A percentile compares a stretch with the other conserved stretches of the same genome.
Conservation (phyloP, 305 asterid genomes). For the Ilex paraguariensis region DNA sequence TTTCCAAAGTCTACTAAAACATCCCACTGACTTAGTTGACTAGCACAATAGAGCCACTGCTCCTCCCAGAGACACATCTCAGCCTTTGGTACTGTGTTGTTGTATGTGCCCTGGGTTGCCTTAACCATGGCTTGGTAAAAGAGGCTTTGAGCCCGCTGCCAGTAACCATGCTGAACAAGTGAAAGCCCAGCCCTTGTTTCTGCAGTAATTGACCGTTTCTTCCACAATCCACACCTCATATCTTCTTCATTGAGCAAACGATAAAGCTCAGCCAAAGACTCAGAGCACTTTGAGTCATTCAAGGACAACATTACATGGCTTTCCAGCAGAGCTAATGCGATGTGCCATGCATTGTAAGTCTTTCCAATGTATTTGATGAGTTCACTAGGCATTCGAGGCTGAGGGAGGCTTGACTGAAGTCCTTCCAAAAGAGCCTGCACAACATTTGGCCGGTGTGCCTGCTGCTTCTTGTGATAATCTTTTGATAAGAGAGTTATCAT, state of each 20-base stretch:
- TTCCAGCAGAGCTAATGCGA: conserved; percentile 86
- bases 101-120: conserved; percentile 99
- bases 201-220: conserved; percentile 85
- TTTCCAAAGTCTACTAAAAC: conserved; percentile 93
- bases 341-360: conserved; percentile 99
- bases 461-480: conserved; percentile 99
- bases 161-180: conserved; percentile 98
- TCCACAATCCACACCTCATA: conserved; percentile 99
- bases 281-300: conserved; percentile 94
- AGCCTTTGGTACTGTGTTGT: conserved; percentile 95
- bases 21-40: conserved; percentile 99
- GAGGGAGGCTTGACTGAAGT: conserved; percentile 98
- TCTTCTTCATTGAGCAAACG: conserved; percentile 98
- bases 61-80: conserved; percentile 99
- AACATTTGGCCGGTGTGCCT: conserved; percentile 87
- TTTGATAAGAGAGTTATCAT: conserved; percentile 92
- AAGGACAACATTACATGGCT: conserved; percentile 94
- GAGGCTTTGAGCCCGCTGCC: conserved; percentile 97
- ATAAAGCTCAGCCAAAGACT: conserved; percentile 98
- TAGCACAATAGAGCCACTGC: conserved; percentile 97
- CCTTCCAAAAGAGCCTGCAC: conserved; percentile 99
- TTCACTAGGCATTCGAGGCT: conserved; percentile 99
- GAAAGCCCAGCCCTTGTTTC: conserved; percentile 98
- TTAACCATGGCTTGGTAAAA: conserved; percentile 98
- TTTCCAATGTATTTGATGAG: conserved; percentile 94